Base-by-base conservation (phyloP, 345 rosid genomes). In the Hypericum perforatum region DNA sequence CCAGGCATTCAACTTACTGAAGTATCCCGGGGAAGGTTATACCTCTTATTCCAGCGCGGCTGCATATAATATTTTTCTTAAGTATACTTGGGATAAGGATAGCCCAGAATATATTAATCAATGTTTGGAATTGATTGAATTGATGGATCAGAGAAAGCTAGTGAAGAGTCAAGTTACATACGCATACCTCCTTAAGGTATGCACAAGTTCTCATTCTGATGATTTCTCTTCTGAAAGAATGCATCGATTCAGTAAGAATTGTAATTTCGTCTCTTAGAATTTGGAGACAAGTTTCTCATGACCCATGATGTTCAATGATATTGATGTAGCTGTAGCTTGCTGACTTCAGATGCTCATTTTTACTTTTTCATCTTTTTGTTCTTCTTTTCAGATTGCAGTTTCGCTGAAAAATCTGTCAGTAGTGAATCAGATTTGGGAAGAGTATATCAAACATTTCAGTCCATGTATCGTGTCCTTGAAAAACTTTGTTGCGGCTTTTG, bases 111-210 rank as follows among this genome's bases (percentile, higher is more conserved):
- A 75, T 56, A 82, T 73, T 46, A 66, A 73, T 72, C 77, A 65
- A 53, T 91, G 96, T 68, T 76, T 91, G 76, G 92, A 87, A 57
- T 70, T 78, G 72, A 91, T 91, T 75, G 92, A 87, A 57, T 70
- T 78, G 72, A 91, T 91, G 98, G 95, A 81, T 58, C 66, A 11
- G 3, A 63, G 58, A 61, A 67, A 63, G 74, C 74, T 76, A 13
- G 96, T 89, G 59, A 91, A 76, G 82, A 74, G 82, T 62, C 90
- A 79, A 64, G 63, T 46, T 56, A 91, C 98, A 44, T 85, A 87
- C 65, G 32, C 56, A 29, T 76, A 71, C 63, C 92, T 87, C 66
- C 96, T 87, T 52, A 73, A 87, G 88, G 96, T 86, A 58, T 62
- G 80, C 66, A 39, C 39, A 43, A 11, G 49, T 50, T 41, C 47